Percentiles rank a stretch among this genome's conserved stretches.
These are phyloP conservation scores for Cicer arietinum DNA, from an alignment of 306 rosid genomes.

Conservation along the genomic window DNA sequence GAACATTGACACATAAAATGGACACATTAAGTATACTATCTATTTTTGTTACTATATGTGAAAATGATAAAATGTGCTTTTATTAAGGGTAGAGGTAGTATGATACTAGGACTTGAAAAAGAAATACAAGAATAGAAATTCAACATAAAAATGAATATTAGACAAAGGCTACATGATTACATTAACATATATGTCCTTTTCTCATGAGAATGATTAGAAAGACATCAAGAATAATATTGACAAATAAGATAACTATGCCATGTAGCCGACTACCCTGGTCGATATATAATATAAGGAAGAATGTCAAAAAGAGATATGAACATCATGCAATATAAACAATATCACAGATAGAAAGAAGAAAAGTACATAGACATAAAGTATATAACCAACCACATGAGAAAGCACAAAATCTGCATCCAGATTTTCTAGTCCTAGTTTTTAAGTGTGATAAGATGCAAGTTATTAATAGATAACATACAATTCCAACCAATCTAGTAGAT, in stretches of 20 bases:
- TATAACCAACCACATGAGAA: not conserved
- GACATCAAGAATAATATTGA: constrained; percentile 14
- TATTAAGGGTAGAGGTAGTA: no score
- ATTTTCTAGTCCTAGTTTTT: not conserved
- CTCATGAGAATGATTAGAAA: not conserved
- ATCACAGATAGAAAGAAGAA: constrained; percentile 1
- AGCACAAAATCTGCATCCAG: constrained; percentile 14
- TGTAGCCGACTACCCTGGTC: not conserved
- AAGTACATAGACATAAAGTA: constrained; percentile 21
- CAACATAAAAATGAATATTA: constrained; percentile 3
- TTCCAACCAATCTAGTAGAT: constrained; percentile 16
- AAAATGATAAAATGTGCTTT: not conserved
- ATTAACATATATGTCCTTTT: constrained; percentile 15
- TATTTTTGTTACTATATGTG: not conserved
- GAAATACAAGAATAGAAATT: constrained; percentile 21
- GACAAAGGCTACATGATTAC: not conserved
- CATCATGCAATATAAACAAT: constrained; percentile 17
- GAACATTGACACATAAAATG: not conserved
- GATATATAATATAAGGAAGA: constrained; percentile 10
- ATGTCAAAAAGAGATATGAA: not conserved
- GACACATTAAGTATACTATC: not conserved
- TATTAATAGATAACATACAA: constrained; percentile 2
- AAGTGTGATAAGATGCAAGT: not conserved
- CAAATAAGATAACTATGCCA: not conserved
- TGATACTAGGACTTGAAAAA: constrained; percentile 8